A percentile compares a stretch with the other conserved stretches of the same genome.
phyloP scores from a whole-genome alignment of 2,329 filamentous ascomycete species.

The Tothia fuscella region DNA sequence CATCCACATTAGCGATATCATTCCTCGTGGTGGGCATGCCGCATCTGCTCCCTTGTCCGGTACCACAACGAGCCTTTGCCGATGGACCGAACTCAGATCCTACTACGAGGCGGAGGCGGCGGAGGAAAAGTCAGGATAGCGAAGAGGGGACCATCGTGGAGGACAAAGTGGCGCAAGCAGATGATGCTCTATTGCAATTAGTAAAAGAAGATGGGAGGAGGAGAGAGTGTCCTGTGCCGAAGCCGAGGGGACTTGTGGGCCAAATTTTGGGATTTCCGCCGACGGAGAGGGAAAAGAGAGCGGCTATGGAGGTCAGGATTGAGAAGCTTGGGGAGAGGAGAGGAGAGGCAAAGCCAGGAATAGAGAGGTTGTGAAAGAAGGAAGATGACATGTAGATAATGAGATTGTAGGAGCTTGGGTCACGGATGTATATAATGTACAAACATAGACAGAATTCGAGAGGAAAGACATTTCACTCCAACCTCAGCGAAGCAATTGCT shows the following conservation, averaged over 20 bases:
- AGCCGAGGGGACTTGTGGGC: constrained; percentile 68
- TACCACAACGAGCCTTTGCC: constrained; percentile 59
- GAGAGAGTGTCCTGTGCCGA: constrained; percentile 84
- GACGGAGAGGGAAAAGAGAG: background rate
- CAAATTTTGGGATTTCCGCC: constrained; percentile 55
- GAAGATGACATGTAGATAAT: too few species aligned
- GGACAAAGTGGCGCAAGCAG: background rate
- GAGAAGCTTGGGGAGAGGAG: background rate
- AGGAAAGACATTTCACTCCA: too few species aligned
- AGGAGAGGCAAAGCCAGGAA: too few species aligned
- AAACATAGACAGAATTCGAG: too few species aligned
- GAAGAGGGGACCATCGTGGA: constrained; percentile 3
- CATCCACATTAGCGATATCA: constrained; percentile 76
- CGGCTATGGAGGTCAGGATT: constrained; percentile 7
- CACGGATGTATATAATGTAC: too few species aligned
- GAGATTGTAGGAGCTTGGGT: too few species aligned
- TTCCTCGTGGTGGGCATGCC: constrained; percentile 88
- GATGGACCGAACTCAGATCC: constrained; percentile 41
- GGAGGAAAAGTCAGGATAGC: constrained; percentile 29
- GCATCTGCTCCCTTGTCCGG: constrained; percentile 83
- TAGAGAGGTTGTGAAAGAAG: too few species aligned
- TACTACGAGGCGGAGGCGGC: constrained; percentile 23
- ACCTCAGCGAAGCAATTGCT: too few species aligned
- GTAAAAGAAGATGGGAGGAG: constrained; percentile 25
- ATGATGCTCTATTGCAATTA: too few species aligned